A percentile compares a stretch with the other conserved stretches of the same genome.
These are phyloP conservation scores for Eucalyptus urophylla DNA, from an alignment of 345 rosid species.

Conservation along the genomic window DNA sequence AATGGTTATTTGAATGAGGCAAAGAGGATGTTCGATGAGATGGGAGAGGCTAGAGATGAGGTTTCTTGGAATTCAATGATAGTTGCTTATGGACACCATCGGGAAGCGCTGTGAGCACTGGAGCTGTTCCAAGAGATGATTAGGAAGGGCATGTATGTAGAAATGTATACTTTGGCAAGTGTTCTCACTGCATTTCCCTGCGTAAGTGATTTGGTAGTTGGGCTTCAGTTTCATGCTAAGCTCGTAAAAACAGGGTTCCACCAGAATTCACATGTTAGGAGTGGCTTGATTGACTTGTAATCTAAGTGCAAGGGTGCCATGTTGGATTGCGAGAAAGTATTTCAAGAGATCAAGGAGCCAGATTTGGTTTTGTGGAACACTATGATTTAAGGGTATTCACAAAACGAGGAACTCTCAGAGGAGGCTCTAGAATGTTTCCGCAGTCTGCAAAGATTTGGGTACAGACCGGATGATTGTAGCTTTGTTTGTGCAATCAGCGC, in stretches of 20 bases:
- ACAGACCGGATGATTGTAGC: slow-evolving; percentile 76
- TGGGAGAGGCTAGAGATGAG: slow-evolving; percentile 51
- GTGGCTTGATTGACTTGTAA: slow-evolving; percentile 85
- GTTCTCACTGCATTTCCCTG: slow-evolving; percentile 66
- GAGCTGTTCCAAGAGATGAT: slow-evolving; percentile 59
- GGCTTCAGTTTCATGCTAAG: slow-evolving; percentile 65
- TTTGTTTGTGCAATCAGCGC: slow-evolving; percentile 72
- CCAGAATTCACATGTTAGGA: slow-evolving; percentile 67
- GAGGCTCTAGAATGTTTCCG: slow-evolving; percentile 61
- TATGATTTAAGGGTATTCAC: slow-evolving; percentile 76
- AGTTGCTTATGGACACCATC: slow-evolving; percentile 79
- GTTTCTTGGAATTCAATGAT: slow-evolving; percentile 97
- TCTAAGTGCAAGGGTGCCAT: slow-evolving; percentile 58
- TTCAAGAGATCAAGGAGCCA: slow-evolving; percentile 42
- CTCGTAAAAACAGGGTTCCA: slow-evolving; percentile 62
- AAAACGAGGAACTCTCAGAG: slow-evolving; percentile 46
- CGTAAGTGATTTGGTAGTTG: slow-evolving; percentile 43
- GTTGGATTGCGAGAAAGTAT: slow-evolving; percentile 50
- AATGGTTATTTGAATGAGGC: slow-evolving; percentile 59
- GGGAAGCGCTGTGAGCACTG: slow-evolving; percentile 53
- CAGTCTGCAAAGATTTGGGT: slow-evolving; percentile 49
- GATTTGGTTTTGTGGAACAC: slow-evolving; percentile 93
- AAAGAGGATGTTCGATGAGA: slow-evolving; percentile 35
- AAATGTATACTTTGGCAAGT: slow-evolving; percentile 78
- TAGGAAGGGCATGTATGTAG: slow-evolving; percentile 35